phyloP scores from a whole-genome alignment of 305 asterid genomes.

The Solanum hybrid region DNA sequence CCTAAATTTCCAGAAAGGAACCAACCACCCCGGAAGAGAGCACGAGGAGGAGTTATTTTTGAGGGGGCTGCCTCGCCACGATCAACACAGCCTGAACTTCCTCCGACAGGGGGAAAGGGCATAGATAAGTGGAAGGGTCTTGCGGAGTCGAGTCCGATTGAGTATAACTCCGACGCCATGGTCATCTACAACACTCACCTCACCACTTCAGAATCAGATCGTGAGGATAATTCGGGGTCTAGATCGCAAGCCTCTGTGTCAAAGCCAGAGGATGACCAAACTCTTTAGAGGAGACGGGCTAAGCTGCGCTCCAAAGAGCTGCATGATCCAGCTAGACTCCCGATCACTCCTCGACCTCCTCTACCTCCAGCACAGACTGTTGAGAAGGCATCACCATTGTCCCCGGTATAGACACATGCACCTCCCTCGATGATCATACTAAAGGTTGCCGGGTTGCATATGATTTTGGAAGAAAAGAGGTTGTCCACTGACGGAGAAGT shows the following conservation, averaged over 20 bases:
- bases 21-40: not conserved
- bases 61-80: not conserved
- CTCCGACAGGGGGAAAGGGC: too few relatives aligned
- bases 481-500: not conserved
- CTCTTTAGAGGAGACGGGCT: not conserved
- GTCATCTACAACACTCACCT: not conserved
- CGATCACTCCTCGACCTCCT: not conserved
- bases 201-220: not conserved
- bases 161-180: not conserved
- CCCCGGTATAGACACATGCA: not conserved
- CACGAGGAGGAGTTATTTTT: not conserved
- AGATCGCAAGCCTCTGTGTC: too few relatives aligned
- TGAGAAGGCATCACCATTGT: not conserved
- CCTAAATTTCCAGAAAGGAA: not conserved
- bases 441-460: not conserved
- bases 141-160: too few relatives aligned
- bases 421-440: not conserved
- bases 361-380: not conserved
- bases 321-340: too few relatives aligned
- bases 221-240: not conserved
- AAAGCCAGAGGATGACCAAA: not conserved
- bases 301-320: not conserved
- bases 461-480: not conserved
- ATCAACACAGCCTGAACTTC: not conserved
- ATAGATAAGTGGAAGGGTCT: too few relatives aligned